Conservation (phyloP, 371 early-diverging fungal genomes). For the Mortierella sp. region DNA sequence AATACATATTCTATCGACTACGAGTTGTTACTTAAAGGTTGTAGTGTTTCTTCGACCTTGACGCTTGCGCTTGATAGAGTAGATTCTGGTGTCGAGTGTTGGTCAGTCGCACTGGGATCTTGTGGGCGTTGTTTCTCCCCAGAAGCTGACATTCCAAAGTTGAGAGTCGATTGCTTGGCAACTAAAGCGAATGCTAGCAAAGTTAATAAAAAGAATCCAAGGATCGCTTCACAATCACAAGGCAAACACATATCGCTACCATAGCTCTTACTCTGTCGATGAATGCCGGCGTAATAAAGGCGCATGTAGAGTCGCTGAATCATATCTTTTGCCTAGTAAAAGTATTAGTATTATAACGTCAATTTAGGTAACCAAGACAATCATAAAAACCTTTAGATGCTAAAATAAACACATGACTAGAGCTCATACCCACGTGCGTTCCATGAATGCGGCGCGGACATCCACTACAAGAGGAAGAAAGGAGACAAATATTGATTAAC, state of each 20-base stretch:
- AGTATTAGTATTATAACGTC: background rate
- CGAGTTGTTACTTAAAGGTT: background rate
- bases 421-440: conserved; percentile 35
- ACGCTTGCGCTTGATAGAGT: background rate
- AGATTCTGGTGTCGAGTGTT: background rate
- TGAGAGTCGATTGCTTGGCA: conserved; percentile 1
- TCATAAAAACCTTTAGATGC: too few relatives aligned
- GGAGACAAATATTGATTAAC: background rate
- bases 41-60: background rate
- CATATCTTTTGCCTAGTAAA: conserved; percentile 35
- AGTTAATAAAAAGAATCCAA: background rate
- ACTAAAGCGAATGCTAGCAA: background rate
- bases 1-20: conserved; percentile 1
- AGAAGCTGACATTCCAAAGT: background rate
- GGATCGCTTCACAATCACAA: background rate
- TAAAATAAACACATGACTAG: background rate
- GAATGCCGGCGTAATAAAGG: conserved; percentile 36
- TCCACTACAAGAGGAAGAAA: conserved; percentile 19
- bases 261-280: conserved; percentile 29
- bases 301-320: conserved; percentile 46
- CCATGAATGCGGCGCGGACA: conserved; percentile 50
- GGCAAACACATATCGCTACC: background rate
- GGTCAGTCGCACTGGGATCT: background rate
- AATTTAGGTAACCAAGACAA: too few relatives aligned
- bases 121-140: background rate